Evolutionary conservation across 306 rosid genomes (phyloP), one percentile per base, ranked within the genome.

Genomic region (Prunus davidiana): DNA sequence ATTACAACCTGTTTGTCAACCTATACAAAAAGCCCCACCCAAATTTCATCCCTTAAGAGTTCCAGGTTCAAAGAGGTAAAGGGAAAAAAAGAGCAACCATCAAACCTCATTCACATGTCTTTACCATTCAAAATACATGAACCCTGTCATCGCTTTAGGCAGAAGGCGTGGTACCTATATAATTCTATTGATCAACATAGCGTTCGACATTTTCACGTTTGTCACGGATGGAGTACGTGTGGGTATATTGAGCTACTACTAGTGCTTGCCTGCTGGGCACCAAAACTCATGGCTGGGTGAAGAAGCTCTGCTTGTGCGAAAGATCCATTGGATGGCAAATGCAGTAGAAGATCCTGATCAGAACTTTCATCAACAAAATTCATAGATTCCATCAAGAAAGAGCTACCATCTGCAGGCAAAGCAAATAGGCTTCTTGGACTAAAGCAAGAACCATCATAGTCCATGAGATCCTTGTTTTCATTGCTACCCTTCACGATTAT

Each of bases 281-380:
- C 92, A 75, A 81, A 86, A 83, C 79, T 85, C 75, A 72, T 41
- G 46, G 85, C 66, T 47, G 96, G 96, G 58, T 66, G 87, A 67
- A 92, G 83, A 22, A 96, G 98, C 84, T 96, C 98, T 66, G 99
- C 99, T 80, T 91, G 89, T 5, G 97, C 94, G 67, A 92, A 96
- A 43, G 93, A 92, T 76, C 87, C 86, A 34, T 96, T 88, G 28
- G 91, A 91, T 19, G 98, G 96, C 73, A 96, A 90, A 25, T 96
- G 97, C 58, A 96, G 83, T 76, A 96, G 89, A 43, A 96, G 81
- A 77, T 86, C 97, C 69, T 89, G 98, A 69, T 91, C 98, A 73
- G 84, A 86, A 82, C 86, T 89, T 56, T 89, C 96, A 77, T 81
- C 96, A 0, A 76, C 85, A 76, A 91, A 92, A 84, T 82, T 86